Conservation (phyloP, 2,329 filamentous ascomycete species). For the Thielaviopsis musarum region DNA sequence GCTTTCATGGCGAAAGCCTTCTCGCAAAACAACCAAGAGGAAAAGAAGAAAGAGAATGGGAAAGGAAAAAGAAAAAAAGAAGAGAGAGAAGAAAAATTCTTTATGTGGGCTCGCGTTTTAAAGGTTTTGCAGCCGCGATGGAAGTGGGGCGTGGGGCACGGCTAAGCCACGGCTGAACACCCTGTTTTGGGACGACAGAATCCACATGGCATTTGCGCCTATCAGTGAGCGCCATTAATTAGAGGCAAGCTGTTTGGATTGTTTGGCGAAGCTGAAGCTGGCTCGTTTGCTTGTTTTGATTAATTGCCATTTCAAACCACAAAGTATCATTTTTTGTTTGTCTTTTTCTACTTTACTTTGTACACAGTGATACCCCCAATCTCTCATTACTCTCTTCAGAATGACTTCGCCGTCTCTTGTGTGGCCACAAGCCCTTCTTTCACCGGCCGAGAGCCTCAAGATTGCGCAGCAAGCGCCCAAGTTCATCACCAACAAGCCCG, state of each 20-base stretch:
- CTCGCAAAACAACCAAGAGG: neutral
- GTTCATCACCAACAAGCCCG: conserved; percentile 36
- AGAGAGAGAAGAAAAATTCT: conserved; percentile 10
- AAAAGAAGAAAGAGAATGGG: conserved; percentile 2
- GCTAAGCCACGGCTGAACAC: neutral
- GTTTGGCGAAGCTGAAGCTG: neutral
- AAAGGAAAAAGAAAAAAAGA: conserved; percentile 2
- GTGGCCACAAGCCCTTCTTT: conserved; percentile 38
- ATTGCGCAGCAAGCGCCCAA: conserved; percentile 44
- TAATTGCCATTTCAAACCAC: too few relatives aligned
- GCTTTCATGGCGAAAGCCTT: conserved; percentile 8
- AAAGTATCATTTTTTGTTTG: too few relatives aligned
- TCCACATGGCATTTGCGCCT: neutral
- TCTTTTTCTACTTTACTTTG: neutral
- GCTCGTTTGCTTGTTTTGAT: neutral
- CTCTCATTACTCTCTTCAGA: neutral
- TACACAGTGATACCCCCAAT: neutral
- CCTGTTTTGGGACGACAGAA: neutral
- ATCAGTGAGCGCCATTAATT: conserved; percentile 4
- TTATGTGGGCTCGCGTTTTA: conserved; percentile 2
- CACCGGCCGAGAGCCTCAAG: conserved; percentile 36
- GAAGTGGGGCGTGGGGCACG: conserved; percentile 7
- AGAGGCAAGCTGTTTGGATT: conserved; percentile 1
- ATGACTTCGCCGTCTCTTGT: conserved; percentile 36
- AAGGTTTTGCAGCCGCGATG: conserved; percentile 3